Evolutionary conservation across 306 rosid species (phyloP).

Genomic region (Corylus heterophylla): DNA sequence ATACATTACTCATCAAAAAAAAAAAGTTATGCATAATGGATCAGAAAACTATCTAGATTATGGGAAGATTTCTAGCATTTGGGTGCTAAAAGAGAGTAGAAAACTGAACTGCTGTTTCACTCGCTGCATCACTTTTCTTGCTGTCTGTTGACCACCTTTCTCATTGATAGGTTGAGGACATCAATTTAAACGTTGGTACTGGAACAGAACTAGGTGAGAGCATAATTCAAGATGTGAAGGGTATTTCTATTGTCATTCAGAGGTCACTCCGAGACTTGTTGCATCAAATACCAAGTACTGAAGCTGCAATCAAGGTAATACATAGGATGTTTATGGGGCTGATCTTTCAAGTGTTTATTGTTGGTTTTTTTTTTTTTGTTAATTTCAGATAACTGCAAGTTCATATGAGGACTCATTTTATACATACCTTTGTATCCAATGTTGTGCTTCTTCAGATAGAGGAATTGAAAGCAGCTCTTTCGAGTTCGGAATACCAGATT

Average conservation of each 20-base stretch:
- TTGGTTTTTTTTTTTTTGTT: background rate
- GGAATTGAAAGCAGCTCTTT: slow-evolving; percentile 85
- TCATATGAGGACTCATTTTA: background rate
- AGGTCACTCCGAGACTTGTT: slow-evolving; percentile 89
- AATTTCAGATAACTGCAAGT: background rate
- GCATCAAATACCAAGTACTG: slow-evolving; percentile 70
- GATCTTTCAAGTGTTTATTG: slow-evolving; percentile 8
- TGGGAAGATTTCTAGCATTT: background rate
- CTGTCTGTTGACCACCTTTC: slow-evolving; percentile 14
- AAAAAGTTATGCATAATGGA: background rate
- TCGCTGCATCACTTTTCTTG: background rate
- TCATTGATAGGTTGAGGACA: slow-evolving; percentile 74
- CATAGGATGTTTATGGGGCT: slow-evolving; percentile 17
- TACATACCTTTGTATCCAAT: slow-evolving; percentile 20
- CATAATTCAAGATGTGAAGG: slow-evolving; percentile 89
- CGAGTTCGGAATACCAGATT: slow-evolving; percentile 86
- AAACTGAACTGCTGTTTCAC: background rate
- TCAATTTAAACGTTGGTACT: slow-evolving; percentile 88
- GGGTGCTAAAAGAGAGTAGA: background rate
- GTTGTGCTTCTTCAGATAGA: slow-evolving; percentile 60
- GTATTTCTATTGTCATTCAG: slow-evolving; percentile 71
- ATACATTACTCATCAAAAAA: no score
- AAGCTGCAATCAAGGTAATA: slow-evolving; percentile 66
- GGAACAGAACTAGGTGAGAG: slow-evolving; percentile 81
- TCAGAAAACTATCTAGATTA: background rate